phyloP scores from a whole-genome alignment of 176 grass and related monocot species.

The Bromus sterilis region DNA sequence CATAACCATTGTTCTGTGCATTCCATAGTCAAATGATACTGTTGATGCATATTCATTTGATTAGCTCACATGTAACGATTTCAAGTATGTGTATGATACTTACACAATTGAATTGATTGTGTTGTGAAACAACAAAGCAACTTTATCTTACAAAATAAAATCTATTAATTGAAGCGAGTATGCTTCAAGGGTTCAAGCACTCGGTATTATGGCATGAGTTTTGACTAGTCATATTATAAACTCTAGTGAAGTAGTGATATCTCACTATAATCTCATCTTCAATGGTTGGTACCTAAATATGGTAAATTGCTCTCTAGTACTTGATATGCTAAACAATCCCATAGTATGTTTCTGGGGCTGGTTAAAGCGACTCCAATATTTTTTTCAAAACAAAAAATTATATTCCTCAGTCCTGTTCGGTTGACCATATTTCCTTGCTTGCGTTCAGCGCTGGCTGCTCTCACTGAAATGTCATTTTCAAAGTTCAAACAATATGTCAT shows the following conservation, averaged over 20 bases:
- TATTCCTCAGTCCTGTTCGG: not conserved
- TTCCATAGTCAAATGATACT: not conserved
- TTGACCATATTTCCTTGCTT: not conserved
- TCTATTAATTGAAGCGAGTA: not conserved
- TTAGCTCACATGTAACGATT: not conserved
- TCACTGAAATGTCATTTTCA: not conserved
- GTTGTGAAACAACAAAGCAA: not conserved
- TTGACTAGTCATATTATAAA: not conserved
- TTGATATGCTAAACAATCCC: not conserved
- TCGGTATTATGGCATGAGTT: not conserved
- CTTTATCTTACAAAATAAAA: not conserved
- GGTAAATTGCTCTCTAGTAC: not conserved
- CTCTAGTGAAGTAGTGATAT: not conserved
- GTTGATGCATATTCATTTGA: not conserved
- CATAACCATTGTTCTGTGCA: not conserved
- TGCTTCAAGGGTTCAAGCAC: not conserved
- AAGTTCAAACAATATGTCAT: too few relatives aligned
- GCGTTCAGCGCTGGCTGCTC: not conserved
- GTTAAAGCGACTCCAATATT: not conserved
- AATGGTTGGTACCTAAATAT: constrained; percentile 1
- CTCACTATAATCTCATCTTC: not conserved
- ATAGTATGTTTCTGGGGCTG: not conserved
- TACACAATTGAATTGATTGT: not conserved
- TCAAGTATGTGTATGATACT: not conserved
- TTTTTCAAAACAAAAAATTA: not conserved